Percentiles rank a stretch among this genome's conserved stretches.
Evolutionary conservation across 208 protist genomes (phyloP).

Genomic region (Trypanosoma vivax): DNA sequence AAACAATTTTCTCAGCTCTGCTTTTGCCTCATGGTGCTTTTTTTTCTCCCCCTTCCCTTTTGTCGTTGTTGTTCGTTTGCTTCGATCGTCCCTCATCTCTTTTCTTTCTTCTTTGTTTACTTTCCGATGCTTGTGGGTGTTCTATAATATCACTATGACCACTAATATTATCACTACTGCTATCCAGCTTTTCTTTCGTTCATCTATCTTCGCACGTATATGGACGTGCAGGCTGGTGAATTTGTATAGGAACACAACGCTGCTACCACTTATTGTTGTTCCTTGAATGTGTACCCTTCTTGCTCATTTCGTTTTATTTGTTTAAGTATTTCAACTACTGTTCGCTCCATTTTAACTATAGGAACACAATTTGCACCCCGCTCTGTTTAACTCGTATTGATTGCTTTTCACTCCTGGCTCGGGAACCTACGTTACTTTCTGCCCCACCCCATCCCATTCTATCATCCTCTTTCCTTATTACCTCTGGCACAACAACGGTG

Average conservation of each 20-base stretch:
- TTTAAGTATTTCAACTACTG: neutral
- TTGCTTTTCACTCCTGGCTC: too few species aligned
- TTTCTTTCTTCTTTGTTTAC: conserved; percentile 3
- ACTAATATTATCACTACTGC: neutral
- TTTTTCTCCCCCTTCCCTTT: neutral
- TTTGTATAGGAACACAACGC: too few species aligned
- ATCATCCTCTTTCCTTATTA: too few species aligned
- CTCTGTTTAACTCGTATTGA: too few species aligned
- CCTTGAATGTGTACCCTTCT: too few species aligned
- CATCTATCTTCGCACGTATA: neutral
- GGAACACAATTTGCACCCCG: too few species aligned
- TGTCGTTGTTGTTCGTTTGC: neutral
- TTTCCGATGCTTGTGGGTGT: neutral
- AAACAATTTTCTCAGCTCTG: neutral
- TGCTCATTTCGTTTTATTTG: neutral
- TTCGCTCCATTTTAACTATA: neutral
- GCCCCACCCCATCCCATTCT: too few species aligned
- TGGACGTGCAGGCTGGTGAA: neutral
- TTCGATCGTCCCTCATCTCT: neutral
- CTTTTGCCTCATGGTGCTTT: neutral
- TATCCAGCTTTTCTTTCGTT: conserved; percentile 4
- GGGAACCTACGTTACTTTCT: too few species aligned
- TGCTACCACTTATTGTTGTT: too few species aligned
- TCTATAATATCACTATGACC: neutral
- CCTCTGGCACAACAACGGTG: too few species aligned